Conservation (phyloP, 257 asterid genomes). For the Coffea canephora region DNA sequence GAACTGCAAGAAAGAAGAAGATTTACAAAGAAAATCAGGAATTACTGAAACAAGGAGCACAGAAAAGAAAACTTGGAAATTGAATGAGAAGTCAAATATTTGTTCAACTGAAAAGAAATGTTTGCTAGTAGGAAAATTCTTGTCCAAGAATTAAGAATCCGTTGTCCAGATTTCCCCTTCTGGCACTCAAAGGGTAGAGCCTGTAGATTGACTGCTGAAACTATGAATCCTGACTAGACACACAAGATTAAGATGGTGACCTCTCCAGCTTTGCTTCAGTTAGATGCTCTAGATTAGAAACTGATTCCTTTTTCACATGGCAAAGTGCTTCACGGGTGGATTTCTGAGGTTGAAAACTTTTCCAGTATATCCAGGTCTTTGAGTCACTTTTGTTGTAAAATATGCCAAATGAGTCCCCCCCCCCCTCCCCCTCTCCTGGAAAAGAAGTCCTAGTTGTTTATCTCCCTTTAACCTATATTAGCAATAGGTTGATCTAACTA, state of each 20-base stretch:
- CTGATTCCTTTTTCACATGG: neutral
- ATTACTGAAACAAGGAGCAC: neutral
- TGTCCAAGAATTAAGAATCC: neutral
- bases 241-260: no score
- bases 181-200: neutral
- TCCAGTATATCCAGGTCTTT: neutral
- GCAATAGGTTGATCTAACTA: neutral
- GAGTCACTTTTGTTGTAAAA: neutral
- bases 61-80: neutral
- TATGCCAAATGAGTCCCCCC: neutral
- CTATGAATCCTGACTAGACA: neutral
- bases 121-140: neutral
- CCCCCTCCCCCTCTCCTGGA: neutral
- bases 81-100: neutral
- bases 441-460: neutral
- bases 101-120: neutral
- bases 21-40: neutral
- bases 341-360: neutral
- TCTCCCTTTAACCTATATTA: neutral
- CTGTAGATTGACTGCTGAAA: neutral
- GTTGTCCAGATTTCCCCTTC: neutral
- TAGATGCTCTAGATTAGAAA: neutral
- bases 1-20: neutral
- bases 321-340: neutral
- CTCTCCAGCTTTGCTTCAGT: neutral